Percentiles rank a stretch among this genome's conserved stretches.
phyloP scores from a whole-genome alignment of 139 green algal species.

The Coelastrella sp. region DNA sequence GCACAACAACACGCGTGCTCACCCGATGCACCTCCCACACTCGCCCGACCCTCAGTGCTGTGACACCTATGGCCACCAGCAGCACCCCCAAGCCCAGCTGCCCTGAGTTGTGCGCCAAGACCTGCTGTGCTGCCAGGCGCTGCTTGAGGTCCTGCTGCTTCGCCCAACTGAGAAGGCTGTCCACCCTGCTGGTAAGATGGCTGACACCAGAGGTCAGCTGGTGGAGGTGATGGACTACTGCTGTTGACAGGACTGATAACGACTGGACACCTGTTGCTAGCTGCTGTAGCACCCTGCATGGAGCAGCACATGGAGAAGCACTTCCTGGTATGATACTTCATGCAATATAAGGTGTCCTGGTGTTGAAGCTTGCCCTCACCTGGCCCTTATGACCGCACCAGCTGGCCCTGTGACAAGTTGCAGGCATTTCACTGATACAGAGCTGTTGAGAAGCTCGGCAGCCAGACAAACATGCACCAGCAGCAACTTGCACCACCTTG shows the following conservation, averaged over 20 bases:
- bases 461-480: too few relatives aligned
- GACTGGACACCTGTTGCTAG: neutral
- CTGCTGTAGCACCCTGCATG: constrained; percentile 30
- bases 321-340: too few relatives aligned
- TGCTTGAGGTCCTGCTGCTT: neutral
- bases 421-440: too few relatives aligned
- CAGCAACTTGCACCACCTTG: too few relatives aligned
- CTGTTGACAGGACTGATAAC: neutral
- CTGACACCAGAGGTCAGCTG: neutral
- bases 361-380: too few relatives aligned
- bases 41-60: constrained; percentile 8
- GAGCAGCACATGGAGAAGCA: too few relatives aligned
- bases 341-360: too few relatives aligned
- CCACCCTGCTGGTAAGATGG: neutral
- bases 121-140: constrained; percentile 32
- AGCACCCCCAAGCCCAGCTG: constrained; percentile 12
- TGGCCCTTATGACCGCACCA: too few relatives aligned
- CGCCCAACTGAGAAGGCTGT: constrained; percentile 11
- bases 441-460: too few relatives aligned
- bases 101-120: neutral
- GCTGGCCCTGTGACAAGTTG: too few relatives aligned
- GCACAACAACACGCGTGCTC: neutral
- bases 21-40: constrained; percentile 38
- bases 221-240: constrained; percentile 5
- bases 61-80: neutral